phyloP scores from a whole-genome alignment of 176 grass and related monocot genomes.

The Melocanna baccifera region DNA sequence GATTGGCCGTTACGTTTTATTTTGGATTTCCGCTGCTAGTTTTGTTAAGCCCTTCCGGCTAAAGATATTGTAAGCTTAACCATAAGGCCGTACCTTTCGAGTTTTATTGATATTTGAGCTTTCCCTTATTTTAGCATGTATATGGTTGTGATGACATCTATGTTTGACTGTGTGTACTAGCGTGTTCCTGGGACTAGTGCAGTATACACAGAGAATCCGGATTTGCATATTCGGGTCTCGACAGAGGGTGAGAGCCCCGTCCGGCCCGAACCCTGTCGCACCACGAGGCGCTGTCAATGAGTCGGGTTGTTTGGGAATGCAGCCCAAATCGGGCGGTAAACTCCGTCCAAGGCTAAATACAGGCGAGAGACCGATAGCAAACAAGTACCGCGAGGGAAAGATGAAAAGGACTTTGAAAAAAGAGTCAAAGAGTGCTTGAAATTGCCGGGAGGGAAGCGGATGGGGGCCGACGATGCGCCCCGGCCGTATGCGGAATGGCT shows the following conservation, averaged over 20 bases:
- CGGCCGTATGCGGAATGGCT: background rate
- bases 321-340: conserved; percentile 43
- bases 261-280: conserved; percentile 45
- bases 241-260: conserved; percentile 80
- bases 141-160: no score
- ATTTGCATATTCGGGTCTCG: no score
- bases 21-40: no score
- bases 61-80: no score
- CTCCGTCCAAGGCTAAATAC: conserved; percentile 45
- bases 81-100: no score
- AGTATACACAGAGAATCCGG: no score
- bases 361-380: conserved; percentile 56
- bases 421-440: conserved; percentile 71
- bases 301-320: conserved; percentile 44
- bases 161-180: no score
- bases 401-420: conserved; percentile 79
- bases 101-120: no score
- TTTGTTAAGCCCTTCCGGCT: no score
- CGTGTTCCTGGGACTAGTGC: no score
- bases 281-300: conserved; percentile 46
- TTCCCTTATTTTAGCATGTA: no score
- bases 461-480: conserved; percentile 20
- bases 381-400: conserved; percentile 63
- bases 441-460: conserved; percentile 35
- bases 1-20: no score